A percentile compares a stretch with the other conserved stretches of the same genome.
phyloP scores from a whole-genome alignment of 768 basidiomycete species.

The Trametes meyenii region DNA sequence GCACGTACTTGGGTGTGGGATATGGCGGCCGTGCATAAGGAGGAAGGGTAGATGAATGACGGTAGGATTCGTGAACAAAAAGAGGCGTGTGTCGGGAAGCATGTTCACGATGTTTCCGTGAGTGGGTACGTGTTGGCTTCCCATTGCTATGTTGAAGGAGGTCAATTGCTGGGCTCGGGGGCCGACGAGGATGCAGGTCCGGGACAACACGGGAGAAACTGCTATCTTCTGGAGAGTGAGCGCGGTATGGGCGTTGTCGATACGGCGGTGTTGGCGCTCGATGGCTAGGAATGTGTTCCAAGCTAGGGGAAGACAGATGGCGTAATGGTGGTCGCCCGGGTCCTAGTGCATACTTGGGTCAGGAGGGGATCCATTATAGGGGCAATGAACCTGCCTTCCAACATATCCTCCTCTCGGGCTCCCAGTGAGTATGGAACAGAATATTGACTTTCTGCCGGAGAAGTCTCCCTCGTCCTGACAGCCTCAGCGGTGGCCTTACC shows the following conservation, averaged over 20 bases:
- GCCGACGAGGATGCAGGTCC: conserved; percentile 24
- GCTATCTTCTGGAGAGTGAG: conserved; percentile 1
- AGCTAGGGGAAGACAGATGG: conserved; percentile 15
- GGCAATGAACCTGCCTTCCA: conserved; percentile 19
- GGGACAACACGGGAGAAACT: conserved; percentile 13
- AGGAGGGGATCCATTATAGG: background rate
- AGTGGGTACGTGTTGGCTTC: conserved; percentile 25
- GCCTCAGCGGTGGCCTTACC: background rate
- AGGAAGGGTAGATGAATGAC: conserved; percentile 3
- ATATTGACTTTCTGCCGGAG: conserved; percentile 22
- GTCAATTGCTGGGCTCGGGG: conserved; percentile 17
- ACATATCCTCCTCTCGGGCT: conserved; percentile 13
- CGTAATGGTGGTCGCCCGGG: conserved; percentile 18
- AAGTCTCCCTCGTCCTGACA: conserved; percentile 18
- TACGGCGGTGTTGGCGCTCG: conserved; percentile 14
- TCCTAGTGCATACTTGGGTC: background rate
- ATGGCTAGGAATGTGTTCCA: conserved; percentile 8
- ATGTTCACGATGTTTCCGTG: conserved; percentile 20
- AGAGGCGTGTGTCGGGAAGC: conserved; percentile 16
- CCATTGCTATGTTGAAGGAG: conserved; percentile 22
- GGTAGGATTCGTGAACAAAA: conserved; percentile 16
- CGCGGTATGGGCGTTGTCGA: conserved; percentile 9
- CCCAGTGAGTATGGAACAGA: conserved; percentile 11
- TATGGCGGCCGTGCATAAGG: conserved; percentile 30
- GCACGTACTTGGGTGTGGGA: conserved; percentile 41